Percentiles rank a stretch among this genome's conserved stretches.
Evolutionary conservation across 768 basidiomycete species (phyloP).

Genomic region (Russula compacta): DNA sequence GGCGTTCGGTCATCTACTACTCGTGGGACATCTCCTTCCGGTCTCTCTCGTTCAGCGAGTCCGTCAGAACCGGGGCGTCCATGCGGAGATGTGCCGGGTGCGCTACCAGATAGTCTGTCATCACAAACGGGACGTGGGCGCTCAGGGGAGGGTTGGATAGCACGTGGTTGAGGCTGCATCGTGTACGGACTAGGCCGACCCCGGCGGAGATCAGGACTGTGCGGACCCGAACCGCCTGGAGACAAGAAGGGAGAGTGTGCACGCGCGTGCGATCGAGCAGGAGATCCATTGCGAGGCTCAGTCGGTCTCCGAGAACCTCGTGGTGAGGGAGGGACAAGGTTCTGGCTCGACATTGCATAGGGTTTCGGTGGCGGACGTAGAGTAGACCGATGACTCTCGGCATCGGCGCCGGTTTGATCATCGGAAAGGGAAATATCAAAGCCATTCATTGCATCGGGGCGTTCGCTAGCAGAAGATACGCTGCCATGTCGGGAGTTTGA

Average conservation of each 20-base stretch:
- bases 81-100: conserved; percentile 25
- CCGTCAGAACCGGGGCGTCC: conserved; percentile 44
- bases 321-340: conserved; percentile 13
- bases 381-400: conserved; percentile 35
- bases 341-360: conserved; percentile 30
- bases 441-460: conserved; percentile 45
- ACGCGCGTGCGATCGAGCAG: conserved; percentile 10
- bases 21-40: conserved; percentile 6
- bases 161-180: conserved; percentile 12
- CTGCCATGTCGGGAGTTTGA: conserved; percentile 52
- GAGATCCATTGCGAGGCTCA: conserved; percentile 16
- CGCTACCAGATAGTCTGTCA: background rate
- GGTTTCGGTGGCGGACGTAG: conserved; percentile 34
- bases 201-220: conserved; percentile 10
- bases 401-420: conserved; percentile 54
- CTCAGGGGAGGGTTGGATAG: conserved; percentile 21
- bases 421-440: conserved; percentile 55
- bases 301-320: conserved; percentile 12
- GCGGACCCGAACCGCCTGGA: conserved; percentile 15
- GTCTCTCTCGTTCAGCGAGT: conserved; percentile 38
- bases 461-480: conserved; percentile 61
- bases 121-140: conserved; percentile 18
- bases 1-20: conserved; percentile 4
- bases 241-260: conserved; percentile 19
- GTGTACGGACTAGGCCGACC: conserved; percentile 6